These are phyloP conservation scores for Miamiensis avidus DNA, from an alignment of 169 alveolate genomes.

Conservation along the genomic window DNA sequence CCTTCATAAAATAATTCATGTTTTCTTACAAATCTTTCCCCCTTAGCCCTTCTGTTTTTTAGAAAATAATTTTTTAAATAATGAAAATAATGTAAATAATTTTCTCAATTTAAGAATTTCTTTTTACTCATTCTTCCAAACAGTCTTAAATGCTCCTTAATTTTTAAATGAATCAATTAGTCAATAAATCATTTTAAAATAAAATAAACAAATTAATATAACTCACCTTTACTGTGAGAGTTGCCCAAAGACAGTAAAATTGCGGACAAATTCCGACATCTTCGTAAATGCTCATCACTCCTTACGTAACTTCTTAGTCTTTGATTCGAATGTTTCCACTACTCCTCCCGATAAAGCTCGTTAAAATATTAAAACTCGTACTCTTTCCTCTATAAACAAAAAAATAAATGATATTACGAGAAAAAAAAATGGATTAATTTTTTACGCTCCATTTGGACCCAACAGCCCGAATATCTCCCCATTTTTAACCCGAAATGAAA, in stretches of 20 bases:
- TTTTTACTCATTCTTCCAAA: slow-evolving; percentile 72
- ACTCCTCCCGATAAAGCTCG: slow-evolving; percentile 51
- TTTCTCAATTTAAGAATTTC: slow-evolving; percentile 13
- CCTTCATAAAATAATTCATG: too few species aligned
- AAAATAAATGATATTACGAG: too few species aligned
- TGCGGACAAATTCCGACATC: slow-evolving; percentile 47
- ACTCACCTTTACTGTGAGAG: too few species aligned
- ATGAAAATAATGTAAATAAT: slow-evolving; percentile 25
- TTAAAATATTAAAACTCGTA: slow-evolving; percentile 56
- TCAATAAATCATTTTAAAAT: too few species aligned
- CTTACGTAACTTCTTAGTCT: slow-evolving; percentile 26
- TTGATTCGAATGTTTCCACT: slow-evolving; percentile 52
- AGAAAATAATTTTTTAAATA: too few species aligned
- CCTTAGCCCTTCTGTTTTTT: too few species aligned
- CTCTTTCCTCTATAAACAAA: too few species aligned
- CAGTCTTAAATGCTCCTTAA: slow-evolving; percentile 64
- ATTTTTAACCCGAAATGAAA: slow-evolving; percentile 55
- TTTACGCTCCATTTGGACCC: slow-evolving; percentile 83
- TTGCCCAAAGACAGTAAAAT: slow-evolving; percentile 48
- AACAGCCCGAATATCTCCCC: slow-evolving; percentile 76
- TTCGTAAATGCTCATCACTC: slow-evolving; percentile 14
- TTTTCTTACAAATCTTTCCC: too few species aligned
- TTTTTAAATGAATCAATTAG: too few species aligned
- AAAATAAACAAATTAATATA: too few species aligned
- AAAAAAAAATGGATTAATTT: too few species aligned